These are phyloP conservation scores for Aspergillus brunneoviolaceus DNA, from an alignment of 2,329 filamentous ascomycete species.

Conservation along the genomic window DNA sequence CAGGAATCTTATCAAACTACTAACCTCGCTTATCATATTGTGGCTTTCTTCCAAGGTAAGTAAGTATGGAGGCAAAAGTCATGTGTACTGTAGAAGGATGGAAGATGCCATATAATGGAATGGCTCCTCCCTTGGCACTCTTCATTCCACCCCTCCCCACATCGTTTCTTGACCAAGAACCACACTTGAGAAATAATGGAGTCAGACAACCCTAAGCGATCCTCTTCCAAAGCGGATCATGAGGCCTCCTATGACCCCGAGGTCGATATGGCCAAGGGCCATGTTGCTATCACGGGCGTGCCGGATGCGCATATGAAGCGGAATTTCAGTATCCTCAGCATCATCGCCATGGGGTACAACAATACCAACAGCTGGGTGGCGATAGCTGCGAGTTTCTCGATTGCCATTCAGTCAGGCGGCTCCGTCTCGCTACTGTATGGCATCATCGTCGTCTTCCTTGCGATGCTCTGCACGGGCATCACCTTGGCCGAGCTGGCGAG, in stretches of 20 bases:
- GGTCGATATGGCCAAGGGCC: conserved; percentile 21
- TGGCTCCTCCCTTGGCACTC: background rate
- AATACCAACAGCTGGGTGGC: conserved; percentile 28
- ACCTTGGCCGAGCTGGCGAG: conserved; percentile 31
- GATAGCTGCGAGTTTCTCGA: conserved; percentile 26
- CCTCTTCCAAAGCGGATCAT: conserved; percentile 9
- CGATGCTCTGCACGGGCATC: conserved; percentile 22
- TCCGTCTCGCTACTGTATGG: conserved; percentile 24
- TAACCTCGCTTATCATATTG: background rate
- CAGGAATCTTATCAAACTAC: background rate
- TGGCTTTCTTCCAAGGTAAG: background rate
- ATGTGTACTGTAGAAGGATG: background rate
- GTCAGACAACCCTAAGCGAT: conserved; percentile 7
- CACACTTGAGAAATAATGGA: conserved; percentile 11
- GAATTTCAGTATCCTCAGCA: conserved; percentile 25
- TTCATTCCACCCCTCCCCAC: background rate
- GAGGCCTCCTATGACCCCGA: conserved; percentile 6
- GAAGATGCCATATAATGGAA: background rate
- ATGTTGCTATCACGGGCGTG: conserved; percentile 19
- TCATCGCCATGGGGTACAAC: conserved; percentile 26
- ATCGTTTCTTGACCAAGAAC: background rate
- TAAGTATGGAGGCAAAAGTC: background rate
- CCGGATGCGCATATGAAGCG: conserved; percentile 22
- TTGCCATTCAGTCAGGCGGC: conserved; percentile 25
- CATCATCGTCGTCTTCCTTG: conserved; percentile 21